A percentile compares a stretch with the other conserved stretches of the same genome.
phyloP scores from a whole-genome alignment of 2,329 filamentous ascomycete species.

The Epichloe brachyelytri region DNA sequence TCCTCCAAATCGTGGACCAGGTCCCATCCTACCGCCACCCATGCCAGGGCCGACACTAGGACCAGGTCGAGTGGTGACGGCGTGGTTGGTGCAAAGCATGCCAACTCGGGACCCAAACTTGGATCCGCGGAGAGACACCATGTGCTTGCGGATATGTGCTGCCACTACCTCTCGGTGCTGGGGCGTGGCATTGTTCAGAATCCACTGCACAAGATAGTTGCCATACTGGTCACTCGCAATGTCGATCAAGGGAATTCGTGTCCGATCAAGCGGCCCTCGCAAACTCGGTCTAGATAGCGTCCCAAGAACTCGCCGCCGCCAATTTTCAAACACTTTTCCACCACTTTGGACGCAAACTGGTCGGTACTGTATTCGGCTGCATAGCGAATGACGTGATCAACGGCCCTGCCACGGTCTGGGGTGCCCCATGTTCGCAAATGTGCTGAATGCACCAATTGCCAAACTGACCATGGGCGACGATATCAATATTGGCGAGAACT shows the following conservation, averaged over 20 bases:
- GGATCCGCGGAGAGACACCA: constrained; percentile 95
- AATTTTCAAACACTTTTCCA: constrained; percentile 98
- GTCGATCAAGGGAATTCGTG: constrained; percentile 92
- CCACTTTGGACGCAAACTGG: constrained; percentile 96
- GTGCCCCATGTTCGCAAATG: constrained; percentile 90
- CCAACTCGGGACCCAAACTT: constrained; percentile 97
- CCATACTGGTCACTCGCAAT: constrained; percentile 98
- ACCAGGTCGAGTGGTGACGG: constrained; percentile 75
- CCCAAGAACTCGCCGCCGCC: constrained; percentile 80
- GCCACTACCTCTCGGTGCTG: constrained; percentile 91
- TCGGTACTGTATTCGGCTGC: constrained; percentile 97
- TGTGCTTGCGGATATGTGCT: constrained; percentile 92
- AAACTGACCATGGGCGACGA: constrained; percentile 94
- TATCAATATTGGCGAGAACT: constrained; percentile 86
- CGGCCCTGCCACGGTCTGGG: constrained; percentile 84
- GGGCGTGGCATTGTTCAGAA: constrained; percentile 73
- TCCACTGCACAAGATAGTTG: constrained; percentile 96
- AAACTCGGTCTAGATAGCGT: constrained; percentile 86
- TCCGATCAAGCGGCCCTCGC: constrained; percentile 78
- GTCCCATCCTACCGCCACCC: constrained; percentile 37
- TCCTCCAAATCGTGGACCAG: constrained; percentile 44
- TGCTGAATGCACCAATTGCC: constrained; percentile 99
- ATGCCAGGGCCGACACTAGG: constrained; percentile 62
- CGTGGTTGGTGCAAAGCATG: constrained; percentile 97
- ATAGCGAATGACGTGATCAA: constrained; percentile 89